A percentile compares a stretch with the other conserved stretches of the same genome.
These are phyloP conservation scores for Chrysopogon serrulatus DNA, from an alignment of 176 grass and related monocot species.

Conservation along the genomic window DNA sequence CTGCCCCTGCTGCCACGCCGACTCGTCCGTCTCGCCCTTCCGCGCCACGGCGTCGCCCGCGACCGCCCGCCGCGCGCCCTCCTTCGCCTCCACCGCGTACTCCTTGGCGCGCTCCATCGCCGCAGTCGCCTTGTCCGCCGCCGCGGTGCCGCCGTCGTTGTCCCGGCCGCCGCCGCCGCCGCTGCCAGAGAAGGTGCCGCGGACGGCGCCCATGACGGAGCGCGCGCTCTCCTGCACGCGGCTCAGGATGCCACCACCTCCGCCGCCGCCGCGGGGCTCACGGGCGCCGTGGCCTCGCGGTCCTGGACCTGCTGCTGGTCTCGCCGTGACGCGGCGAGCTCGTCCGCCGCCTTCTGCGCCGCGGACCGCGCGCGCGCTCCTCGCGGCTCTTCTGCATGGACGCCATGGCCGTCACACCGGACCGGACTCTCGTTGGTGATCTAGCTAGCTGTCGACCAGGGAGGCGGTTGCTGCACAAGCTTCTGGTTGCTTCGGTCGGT, in stretches of 20 bases:
- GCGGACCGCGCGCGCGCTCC: constrained; percentile 33
- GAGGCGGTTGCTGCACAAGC: not conserved
- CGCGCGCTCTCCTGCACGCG: constrained; percentile 35
- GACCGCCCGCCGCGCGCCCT: constrained; percentile 26
- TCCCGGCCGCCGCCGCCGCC: not conserved
- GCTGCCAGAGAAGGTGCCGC: constrained; percentile 1
- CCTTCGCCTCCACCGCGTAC: constrained; percentile 27
- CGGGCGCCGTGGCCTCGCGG: not conserved
- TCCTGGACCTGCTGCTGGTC: not conserved
- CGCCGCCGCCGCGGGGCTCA: not conserved
- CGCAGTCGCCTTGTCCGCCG: not conserved
- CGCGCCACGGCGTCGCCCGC: constrained; percentile 22
- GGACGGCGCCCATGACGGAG: constrained; percentile 28
- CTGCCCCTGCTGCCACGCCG: constrained; percentile 46
- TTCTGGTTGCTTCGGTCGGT: not conserved
- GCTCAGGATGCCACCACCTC: constrained; percentile 25
- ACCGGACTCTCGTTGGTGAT: not conserved
- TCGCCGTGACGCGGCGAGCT: constrained; percentile 24
- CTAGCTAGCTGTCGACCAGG: not conserved
- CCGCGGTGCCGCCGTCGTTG: not conserved
- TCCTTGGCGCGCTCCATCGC: constrained; percentile 26
- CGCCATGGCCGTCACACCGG: constrained; percentile 34
- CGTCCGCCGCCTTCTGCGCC: constrained; percentile 37
- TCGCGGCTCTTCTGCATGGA: constrained; percentile 42
- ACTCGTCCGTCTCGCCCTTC: constrained; percentile 44